Base-by-base conservation (phyloP, 2,329 filamentous ascomycete species). In the Stachybotrys chartarum region DNA sequence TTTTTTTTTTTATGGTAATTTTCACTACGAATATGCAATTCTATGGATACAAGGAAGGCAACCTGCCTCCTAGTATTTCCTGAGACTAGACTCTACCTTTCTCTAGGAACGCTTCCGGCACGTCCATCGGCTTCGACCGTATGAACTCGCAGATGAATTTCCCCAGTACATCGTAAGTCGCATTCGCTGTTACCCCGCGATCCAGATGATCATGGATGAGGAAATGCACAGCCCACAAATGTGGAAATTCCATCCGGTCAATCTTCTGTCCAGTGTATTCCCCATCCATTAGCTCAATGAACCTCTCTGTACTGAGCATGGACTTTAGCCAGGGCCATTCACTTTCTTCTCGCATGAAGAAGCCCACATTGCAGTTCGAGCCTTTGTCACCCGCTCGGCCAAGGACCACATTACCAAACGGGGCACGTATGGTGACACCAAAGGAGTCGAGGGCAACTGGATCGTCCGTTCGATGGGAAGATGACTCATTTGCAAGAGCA, bases 251-350 rank as follows among this genome's bases (percentile, higher is more conserved):
- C 32, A 77, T 75, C 0, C 76, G 68, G 51, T 78, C 76, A 45
- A 79, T 61, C 6, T 63, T 56, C 30, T 58, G 47, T 3, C 61
- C 69, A 24, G 66, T 63, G 53, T 70, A 67, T 39, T 75, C 71
- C 31, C 72, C 66, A 1, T 68, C 73, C 39, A 75, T 62, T 3
- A 75, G 56, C 30, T 66, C 64, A 30, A 70, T 66, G 48, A 80
- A 58, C 16, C 67, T 72, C 1, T 65, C 63, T 8, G 66, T 62
- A 0, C 70, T 77, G 60, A 81, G 63, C 6, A 77, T 49, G 1
- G 65, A 66, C 42, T 73, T 68, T 14, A 79, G 59, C 76, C 76
- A 78, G 5, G 73, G 67, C 58, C 72, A 79, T 59, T 78, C 75
- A 50, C 77, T 72, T 1, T 65, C 63, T 17, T 71, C 58, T 6